phyloP scores from a whole-genome alignment of 768 basidiomycete species.

The Macrocybe gigantea region DNA sequence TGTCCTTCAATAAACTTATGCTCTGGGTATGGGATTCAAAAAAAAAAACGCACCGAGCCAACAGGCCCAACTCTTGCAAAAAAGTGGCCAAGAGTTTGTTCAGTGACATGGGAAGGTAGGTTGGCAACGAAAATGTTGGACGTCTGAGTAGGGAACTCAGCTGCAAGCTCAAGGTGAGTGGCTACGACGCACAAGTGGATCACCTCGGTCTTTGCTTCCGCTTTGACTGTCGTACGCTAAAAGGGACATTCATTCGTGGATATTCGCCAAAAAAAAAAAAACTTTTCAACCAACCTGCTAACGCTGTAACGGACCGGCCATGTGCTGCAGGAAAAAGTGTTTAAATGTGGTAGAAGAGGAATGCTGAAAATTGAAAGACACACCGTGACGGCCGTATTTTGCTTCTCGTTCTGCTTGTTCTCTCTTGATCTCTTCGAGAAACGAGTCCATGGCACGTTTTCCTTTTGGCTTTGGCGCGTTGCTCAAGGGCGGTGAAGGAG shows the following conservation, averaged over 20 bases:
- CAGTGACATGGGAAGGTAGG: conserved; percentile 81
- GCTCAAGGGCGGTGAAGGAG: conserved; percentile 50
- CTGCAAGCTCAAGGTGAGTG: background rate
- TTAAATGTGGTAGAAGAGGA: background rate
- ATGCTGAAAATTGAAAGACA: conserved; percentile 8
- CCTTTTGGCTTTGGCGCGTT: conserved; percentile 74
- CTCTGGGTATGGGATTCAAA: background rate
- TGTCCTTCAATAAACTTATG: background rate
- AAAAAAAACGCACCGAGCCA: conserved; percentile 58
- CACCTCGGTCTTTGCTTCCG: conserved; percentile 85
- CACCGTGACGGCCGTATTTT: conserved; percentile 68
- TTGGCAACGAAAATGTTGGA: conserved; percentile 97
- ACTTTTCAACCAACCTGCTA: conserved; percentile 64
- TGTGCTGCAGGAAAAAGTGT: conserved; percentile 40
- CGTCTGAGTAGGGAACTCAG: conserved; percentile 44
- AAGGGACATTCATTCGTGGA: conserved; percentile 2
- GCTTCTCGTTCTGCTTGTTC: conserved; percentile 92
- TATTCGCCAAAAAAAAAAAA: background rate
- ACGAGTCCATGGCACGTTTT: conserved; percentile 93
- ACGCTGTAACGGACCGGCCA: conserved; percentile 79
- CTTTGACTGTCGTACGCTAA: conserved; percentile 86
- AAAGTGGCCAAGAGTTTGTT: conserved; percentile 79
- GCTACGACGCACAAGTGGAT: conserved; percentile 60
- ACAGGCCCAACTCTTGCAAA: conserved; percentile 93
- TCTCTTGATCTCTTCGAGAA: conserved; percentile 95